phyloP scores from a whole-genome alignment of 2,329 filamentous ascomycete genomes.

The Colletotrichum abscissum region DNA sequence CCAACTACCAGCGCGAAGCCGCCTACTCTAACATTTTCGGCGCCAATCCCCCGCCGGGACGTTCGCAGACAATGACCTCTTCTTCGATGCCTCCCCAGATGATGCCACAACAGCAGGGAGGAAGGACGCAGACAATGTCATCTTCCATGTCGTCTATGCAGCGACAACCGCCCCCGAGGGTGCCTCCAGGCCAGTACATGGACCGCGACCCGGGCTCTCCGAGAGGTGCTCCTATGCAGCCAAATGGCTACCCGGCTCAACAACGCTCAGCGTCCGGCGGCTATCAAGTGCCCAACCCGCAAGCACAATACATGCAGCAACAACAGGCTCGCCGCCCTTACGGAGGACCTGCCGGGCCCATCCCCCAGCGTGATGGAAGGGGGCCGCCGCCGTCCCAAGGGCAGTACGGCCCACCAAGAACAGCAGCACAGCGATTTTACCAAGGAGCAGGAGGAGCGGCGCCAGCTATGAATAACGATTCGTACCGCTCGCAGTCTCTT shows the following conservation, averaged over 20 bases:
- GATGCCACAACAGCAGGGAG: constrained; percentile 64
- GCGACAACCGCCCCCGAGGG: constrained; percentile 71
- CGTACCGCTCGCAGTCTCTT: constrained; percentile 93
- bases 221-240: constrained; percentile 49
- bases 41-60: constrained; percentile 83
- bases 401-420: constrained; percentile 46
- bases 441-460: constrained; percentile 68
- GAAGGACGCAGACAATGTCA: constrained; percentile 82
- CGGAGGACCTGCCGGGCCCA: constrained; percentile 56
- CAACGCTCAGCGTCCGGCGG: constrained; percentile 64
- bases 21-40: constrained; percentile 98
- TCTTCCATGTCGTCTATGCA: constrained; percentile 66
- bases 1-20: constrained; percentile 83
- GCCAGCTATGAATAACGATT: constrained; percentile 84
- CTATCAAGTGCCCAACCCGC: constrained; percentile 55
- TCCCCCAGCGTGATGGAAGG: constrained; percentile 68
- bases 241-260: constrained; percentile 46
- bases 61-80: constrained; percentile 95
- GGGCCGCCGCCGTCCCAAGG: constrained; percentile 52
- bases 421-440: constrained; percentile 69
- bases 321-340: constrained; percentile 57
- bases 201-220: constrained; percentile 50
- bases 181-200: constrained; percentile 50
- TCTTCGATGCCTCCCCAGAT: constrained; percentile 69
- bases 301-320: constrained; percentile 60